Percentiles rank a stretch among this genome's conserved stretches.
Conservation (phyloP, 2,329 filamentous ascomycete genomes). For the Septoria linicola region DNA sequence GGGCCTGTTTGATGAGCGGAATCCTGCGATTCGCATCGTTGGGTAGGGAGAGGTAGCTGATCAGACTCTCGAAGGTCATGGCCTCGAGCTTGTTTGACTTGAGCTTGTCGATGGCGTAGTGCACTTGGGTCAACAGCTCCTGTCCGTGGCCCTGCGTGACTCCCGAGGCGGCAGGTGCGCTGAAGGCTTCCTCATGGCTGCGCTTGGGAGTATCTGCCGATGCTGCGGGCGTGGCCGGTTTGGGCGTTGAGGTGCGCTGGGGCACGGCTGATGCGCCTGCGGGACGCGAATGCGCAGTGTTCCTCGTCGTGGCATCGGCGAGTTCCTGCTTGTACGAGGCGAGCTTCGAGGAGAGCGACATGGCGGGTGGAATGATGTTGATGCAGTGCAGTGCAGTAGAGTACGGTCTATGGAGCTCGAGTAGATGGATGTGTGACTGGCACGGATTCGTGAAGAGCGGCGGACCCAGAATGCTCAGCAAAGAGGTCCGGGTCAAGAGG, state of each 20-base stretch:
- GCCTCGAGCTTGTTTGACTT: slow-evolving; percentile 63
- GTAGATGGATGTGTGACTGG: background rate
- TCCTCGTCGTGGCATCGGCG: slow-evolving; percentile 34
- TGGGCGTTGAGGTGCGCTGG: slow-evolving; percentile 30
- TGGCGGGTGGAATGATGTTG: slow-evolving; percentile 19
- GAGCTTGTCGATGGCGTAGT: slow-evolving; percentile 82
- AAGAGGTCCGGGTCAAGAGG: slow-evolving; percentile 34
- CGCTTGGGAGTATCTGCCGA: slow-evolving; percentile 65
- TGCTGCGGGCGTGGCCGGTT: slow-evolving; percentile 45
- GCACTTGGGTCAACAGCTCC: slow-evolving; percentile 82
- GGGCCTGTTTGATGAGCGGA: slow-evolving; percentile 64
- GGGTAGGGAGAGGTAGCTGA: slow-evolving; percentile 74
- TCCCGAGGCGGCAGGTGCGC: slow-evolving; percentile 48
- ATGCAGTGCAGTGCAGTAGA: too few relatives aligned
- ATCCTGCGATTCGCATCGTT: slow-evolving; percentile 40
- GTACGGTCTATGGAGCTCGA: too few relatives aligned
- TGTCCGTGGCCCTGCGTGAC: slow-evolving; percentile 44
- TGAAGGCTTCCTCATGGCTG: slow-evolving; percentile 30
- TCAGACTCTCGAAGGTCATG: slow-evolving; percentile 71
- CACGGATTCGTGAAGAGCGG: background rate
- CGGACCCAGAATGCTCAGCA: slow-evolving; percentile 31
- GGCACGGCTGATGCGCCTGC: slow-evolving; percentile 21
- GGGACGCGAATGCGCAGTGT: slow-evolving; percentile 32
- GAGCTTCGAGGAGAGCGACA: slow-evolving; percentile 34
- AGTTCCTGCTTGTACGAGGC: slow-evolving; percentile 35